A percentile compares a stretch with the other conserved stretches of the same genome.
Conservation (phyloP, 441 rosid species). For the Bocquillonia castaneifolia region DNA sequence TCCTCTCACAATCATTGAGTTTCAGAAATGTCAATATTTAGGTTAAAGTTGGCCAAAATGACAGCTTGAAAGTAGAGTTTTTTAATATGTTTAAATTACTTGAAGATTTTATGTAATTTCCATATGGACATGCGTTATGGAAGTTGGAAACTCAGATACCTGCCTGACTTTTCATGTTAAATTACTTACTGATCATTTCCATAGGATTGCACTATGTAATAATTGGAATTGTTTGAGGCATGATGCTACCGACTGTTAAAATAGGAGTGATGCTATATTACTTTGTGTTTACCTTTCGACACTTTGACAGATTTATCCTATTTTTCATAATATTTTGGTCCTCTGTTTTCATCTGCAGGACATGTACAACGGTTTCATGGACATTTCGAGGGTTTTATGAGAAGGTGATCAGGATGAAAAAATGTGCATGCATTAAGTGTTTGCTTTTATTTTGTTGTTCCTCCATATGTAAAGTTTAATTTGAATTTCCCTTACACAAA, state of each 20-base stretch:
- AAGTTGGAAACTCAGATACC: too few relatives aligned
- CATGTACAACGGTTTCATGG: conserved; percentile 86
- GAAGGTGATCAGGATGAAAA: conserved; percentile 47
- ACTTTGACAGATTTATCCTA: conserved; percentile 1
- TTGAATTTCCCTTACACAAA: background rate
- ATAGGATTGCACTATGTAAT: background rate
- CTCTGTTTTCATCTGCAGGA: conserved; percentile 45
- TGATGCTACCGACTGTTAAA: background rate
- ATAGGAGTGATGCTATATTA: background rate
- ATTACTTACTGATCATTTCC: background rate
- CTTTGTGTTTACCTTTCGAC: background rate
- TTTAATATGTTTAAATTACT: too few relatives aligned
- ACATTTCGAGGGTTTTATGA: conserved; percentile 84
- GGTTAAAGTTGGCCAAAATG: too few relatives aligned
- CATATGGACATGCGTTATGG: too few relatives aligned
- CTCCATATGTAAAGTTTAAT: background rate
- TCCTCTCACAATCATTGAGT: too few relatives aligned
- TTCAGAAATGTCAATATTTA: too few relatives aligned
- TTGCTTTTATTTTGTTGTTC: background rate
- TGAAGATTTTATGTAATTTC: too few relatives aligned
- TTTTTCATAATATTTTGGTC: conserved; percentile 12
- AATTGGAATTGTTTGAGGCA: background rate
- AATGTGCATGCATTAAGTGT: background rate
- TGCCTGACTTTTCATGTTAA: too few relatives aligned
- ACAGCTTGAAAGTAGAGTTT: too few relatives aligned